Conservation (phyloP, 352 stramenopile species). For the Phytophthora idaei region DNA sequence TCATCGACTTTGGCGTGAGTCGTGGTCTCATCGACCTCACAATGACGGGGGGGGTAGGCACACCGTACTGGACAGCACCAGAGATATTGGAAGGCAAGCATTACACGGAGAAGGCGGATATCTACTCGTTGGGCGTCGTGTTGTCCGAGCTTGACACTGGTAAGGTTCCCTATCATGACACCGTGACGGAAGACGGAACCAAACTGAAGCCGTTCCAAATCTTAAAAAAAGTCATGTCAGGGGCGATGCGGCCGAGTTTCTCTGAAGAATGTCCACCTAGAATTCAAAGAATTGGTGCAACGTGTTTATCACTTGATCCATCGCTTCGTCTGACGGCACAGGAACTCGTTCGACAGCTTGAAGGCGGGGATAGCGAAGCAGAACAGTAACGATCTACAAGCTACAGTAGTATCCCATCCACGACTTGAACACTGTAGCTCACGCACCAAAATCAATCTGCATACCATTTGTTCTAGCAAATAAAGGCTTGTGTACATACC, state of each 20-base stretch:
- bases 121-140: constrained; percentile 48
- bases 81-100: constrained; percentile 61
- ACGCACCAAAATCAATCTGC: no score
- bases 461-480: no score
- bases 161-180: constrained; percentile 35
- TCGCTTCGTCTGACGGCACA: not conserved
- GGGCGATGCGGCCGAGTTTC: constrained; percentile 8
- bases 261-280: constrained; percentile 14
- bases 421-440: no score
- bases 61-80: constrained; percentile 43
- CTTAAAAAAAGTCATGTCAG: constrained; percentile 3
- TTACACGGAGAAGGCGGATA: constrained; percentile 36
- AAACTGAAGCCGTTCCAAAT: constrained; percentile 7
- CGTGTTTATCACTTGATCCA: not conserved
- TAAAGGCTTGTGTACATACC: no score
- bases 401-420: no score
- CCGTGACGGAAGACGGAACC: constrained; percentile 2
- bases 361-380: not conserved
- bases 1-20: constrained; percentile 87
- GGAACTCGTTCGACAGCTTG: not conserved
- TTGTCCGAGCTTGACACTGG: constrained; percentile 45
- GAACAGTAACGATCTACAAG: not conserved
- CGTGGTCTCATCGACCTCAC: constrained; percentile 25
- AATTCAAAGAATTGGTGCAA: not conserved
- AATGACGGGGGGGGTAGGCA: constrained; percentile 75